phyloP scores from a whole-genome alignment of 176 grass and related monocot genomes.

The Oryza punctata region DNA sequence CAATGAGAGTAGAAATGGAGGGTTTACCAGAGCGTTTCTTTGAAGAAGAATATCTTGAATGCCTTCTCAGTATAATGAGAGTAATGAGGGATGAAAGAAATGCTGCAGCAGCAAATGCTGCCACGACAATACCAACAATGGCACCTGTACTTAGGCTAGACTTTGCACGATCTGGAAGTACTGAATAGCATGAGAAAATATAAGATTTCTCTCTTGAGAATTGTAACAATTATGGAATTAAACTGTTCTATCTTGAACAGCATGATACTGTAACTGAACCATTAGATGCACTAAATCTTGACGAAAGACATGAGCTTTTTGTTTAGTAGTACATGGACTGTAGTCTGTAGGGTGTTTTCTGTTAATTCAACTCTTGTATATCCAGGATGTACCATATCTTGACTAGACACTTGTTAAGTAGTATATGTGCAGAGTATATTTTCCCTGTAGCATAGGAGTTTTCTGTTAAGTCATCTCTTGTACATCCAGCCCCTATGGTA shows the following conservation, averaged over 20 bases:
- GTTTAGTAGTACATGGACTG: neutral
- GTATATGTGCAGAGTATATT: neutral
- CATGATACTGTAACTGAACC: neutral
- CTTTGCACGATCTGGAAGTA: conserved; percentile 26
- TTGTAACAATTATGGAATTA: neutral
- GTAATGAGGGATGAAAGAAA: conserved; percentile 59
- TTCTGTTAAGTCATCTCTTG: neutral
- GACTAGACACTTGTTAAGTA: neutral
- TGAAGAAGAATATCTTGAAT: conserved; percentile 39
- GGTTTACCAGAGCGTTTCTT: conserved; percentile 64
- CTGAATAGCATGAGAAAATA: conserved; percentile 43
- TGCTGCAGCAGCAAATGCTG: conserved; percentile 56
- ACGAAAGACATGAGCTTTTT: neutral
- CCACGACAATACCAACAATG: conserved; percentile 62
- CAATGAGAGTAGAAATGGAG: conserved; percentile 14
- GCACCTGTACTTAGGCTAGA: conserved; percentile 59
- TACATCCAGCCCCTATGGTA: neutral
- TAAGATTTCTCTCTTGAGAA: conserved; percentile 32
- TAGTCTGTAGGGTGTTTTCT: neutral
- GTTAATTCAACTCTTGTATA: neutral
- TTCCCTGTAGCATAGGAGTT: neutral
- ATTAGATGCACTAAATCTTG: neutral
- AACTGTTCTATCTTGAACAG: neutral
- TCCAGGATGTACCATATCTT: neutral
- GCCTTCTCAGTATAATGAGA: conserved; percentile 52